Base-by-base conservation (phyloP, 768 basidiomycete genomes). In the Rhodosporidiobolus sp. region DNA sequence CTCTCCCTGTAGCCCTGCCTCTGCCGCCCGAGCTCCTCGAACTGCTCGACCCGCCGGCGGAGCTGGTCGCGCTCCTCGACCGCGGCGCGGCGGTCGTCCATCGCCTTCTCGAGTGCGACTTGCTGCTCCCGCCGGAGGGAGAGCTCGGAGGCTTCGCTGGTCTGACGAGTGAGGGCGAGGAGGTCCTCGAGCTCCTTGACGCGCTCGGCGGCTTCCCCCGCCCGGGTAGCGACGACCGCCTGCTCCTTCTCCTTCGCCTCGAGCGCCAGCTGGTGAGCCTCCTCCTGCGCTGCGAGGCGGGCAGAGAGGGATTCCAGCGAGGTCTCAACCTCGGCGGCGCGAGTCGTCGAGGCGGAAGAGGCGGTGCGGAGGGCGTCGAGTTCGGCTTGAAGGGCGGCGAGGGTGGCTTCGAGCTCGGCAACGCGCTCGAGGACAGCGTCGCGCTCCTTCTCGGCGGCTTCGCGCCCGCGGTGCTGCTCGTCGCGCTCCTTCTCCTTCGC, bases 111-210 rank as follows among this genome's bases (percentile, higher is more conserved):
- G 38, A 49, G 34, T n/a, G 20, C 38, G 5, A n/a, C 26, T 32
- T 72, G 53, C 32, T 52, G 34, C 38, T 49, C 48, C 38, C 48
- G 49, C n/a, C 38, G 46, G 26, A 35, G 12, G 45, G 63, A 32
- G 24, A 43, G n/a, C 60, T 70, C 67, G 28, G 55, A 55, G 2
- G 45, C 53, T 1, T 57, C 54, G 57, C 61, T 66, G 17, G 50
- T 38, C 38, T 54, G 54, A 20, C 12, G 26, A 22, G 65, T 55
- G 17, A 69, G 49, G 28, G 49, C 38, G 0, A n/a, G 38, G 50
- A 69, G 61, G 24, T 72, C 67, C 52, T 69, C 63, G 46, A 67
- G 64, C 2, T 65, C 64, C 34, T 30, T 32, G 11, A 76, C 38
- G 4, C 62, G 61, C 45, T 20, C 32, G 20, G 62, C 60, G 12